Conservation (phyloP, 192 early-diverging fungal species). For the Rhizophlyctis rosea region DNA sequence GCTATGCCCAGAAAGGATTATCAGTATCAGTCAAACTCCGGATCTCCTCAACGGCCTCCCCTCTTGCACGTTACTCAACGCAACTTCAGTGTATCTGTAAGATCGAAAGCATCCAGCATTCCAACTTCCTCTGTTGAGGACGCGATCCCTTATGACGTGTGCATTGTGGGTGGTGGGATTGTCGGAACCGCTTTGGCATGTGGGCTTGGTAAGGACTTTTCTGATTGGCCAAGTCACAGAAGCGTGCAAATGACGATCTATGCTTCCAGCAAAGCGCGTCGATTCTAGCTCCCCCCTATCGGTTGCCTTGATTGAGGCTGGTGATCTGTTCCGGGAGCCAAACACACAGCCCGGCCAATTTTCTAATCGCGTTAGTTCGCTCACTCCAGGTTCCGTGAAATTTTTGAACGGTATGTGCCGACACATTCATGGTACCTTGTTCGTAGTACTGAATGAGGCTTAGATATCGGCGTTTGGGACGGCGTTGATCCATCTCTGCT, state of each 20-base stretch:
- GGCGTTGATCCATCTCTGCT: slow-evolving; percentile 55
- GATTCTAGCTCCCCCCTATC: slow-evolving; percentile 40
- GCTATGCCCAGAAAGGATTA: no score
- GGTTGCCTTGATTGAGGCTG: slow-evolving; percentile 79
- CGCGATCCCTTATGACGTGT: slow-evolving; percentile 73
- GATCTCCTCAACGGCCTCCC: no score
- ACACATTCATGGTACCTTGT: neutral
- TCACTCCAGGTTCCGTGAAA: slow-evolving; percentile 65
- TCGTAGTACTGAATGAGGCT: neutral
- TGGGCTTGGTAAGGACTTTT: slow-evolving; percentile 57
- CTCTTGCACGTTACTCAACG: no score
- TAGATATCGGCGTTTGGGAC: slow-evolving; percentile 65
- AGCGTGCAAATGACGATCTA: no score
- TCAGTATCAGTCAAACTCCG: no score
- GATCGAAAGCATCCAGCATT: no score
- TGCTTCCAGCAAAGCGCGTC: no score
- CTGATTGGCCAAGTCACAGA: no score
- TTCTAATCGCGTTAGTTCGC: slow-evolving; percentile 79
- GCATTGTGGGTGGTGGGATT: slow-evolving; percentile 88
- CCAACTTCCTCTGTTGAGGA: no score
- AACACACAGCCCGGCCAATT: slow-evolving; percentile 41
- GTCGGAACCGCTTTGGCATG: slow-evolving; percentile 83
- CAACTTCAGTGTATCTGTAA: no score
- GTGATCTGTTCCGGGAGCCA: slow-evolving; percentile 65
- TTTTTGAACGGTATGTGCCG: slow-evolving; percentile 45